phyloP scores from a whole-genome alignment of 805 yeast species.

The Kuraishia ogatae region DNA sequence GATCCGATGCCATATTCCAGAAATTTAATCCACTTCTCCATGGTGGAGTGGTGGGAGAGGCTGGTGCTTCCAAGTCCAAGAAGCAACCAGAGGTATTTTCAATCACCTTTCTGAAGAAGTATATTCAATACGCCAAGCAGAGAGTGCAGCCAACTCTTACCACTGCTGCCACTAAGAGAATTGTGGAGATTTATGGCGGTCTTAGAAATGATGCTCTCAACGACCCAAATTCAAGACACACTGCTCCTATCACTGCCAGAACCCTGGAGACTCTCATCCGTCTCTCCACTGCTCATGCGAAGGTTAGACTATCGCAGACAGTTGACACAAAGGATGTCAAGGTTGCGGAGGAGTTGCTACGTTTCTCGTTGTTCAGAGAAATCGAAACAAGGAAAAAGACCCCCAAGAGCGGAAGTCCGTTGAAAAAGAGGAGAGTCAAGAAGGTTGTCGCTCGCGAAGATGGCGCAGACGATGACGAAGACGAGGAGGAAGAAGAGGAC shows the following conservation, averaged over 20 bases:
- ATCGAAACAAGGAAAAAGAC: conserved; percentile 19
- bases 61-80: conserved; percentile 19
- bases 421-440: conserved; percentile 22
- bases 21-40: conserved; percentile 77
- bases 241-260: conserved; percentile 97
- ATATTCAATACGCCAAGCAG: conserved; percentile 88
- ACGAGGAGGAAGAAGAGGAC: conserved; percentile 13
- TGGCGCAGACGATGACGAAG: conserved; percentile 17
- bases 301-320: conserved; percentile 74
- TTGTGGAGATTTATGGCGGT: conserved; percentile 71
- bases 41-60: conserved; percentile 56
- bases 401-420: conserved; percentile 20
- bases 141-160: conserved; percentile 78
- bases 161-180: conserved; percentile 66
- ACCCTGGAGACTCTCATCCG: conserved; percentile 94
- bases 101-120: conserved; percentile 82
- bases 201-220: conserved; percentile 67
- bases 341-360: conserved; percentile 76
- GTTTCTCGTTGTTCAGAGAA: conserved; percentile 83
- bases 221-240: conserved; percentile 52
- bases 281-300: conserved; percentile 93
- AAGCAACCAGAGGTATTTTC: conserved; percentile 46
- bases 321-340: conserved; percentile 73
- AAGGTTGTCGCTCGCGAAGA: conserved; percentile 13
- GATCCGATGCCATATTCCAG: conserved; percentile 61